A percentile compares a stretch with the other conserved stretches of the same genome.
Conservation (phyloP, 345 rosid genomes). For the Eucalyptus globulus region DNA sequence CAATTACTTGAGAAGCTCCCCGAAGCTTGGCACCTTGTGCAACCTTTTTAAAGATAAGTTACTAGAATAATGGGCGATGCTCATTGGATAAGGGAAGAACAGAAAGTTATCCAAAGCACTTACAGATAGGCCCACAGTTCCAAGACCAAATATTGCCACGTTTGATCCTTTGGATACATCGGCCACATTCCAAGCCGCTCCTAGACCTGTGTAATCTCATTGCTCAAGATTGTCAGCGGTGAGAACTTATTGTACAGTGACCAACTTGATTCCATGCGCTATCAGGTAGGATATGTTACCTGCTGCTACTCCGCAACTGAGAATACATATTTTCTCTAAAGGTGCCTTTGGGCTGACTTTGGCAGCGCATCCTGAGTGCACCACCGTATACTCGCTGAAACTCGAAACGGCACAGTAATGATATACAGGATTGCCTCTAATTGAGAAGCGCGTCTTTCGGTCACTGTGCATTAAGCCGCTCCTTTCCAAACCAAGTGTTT, state of each 20-base stretch:
- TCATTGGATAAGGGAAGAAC: not conserved
- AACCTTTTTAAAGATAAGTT: conserved; percentile 30
- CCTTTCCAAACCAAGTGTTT: conserved; percentile 77
- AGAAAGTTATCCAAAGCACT: conserved; percentile 3
- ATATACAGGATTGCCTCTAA: conserved; percentile 66
- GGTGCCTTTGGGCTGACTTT: conserved; percentile 61
- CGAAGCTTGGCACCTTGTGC: conserved; percentile 88
- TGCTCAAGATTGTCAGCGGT: not conserved
- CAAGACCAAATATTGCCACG: conserved; percentile 84
- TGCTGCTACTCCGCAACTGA: conserved; percentile 86
- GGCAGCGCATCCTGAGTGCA: conserved; percentile 90
- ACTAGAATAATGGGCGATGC: not conserved
- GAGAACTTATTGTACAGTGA: not conserved
- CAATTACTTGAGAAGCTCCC: conserved; percentile 79
- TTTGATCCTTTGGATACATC: conserved; percentile 61
- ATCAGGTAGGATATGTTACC: conserved; percentile 17
- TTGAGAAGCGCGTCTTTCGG: conserved; percentile 57
- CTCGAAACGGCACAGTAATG: conserved; percentile 94
- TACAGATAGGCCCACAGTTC: conserved; percentile 91
- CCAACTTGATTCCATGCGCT: not conserved
- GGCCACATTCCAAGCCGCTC: conserved; percentile 98
- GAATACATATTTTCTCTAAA: conserved; percentile 71
- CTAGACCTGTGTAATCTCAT: conserved; percentile 43
- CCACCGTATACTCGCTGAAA: conserved; percentile 89
- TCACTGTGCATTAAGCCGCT: conserved; percentile 87